phyloP scores from a whole-genome alignment of 768 basidiomycete species.

The Pholiota microspora region DNA sequence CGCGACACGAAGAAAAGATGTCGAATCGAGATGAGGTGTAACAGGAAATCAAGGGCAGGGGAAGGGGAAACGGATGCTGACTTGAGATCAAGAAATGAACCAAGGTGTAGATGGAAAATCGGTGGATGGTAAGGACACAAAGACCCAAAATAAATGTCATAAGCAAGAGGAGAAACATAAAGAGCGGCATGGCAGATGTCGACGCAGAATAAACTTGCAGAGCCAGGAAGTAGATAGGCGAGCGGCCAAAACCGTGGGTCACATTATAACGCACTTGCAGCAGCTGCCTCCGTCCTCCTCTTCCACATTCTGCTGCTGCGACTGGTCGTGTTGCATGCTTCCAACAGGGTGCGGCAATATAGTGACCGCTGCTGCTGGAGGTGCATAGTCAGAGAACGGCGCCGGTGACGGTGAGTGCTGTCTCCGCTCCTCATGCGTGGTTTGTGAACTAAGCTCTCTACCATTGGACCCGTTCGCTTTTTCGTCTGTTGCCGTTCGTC shows the following conservation, averaged over 20 bases:
- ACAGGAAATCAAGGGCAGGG: too few species aligned
- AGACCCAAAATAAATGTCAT: not conserved
- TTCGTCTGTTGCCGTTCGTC: slow-evolving; percentile 25
- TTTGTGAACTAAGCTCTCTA: not conserved
- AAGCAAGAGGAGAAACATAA: not conserved
- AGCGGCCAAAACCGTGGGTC: too few species aligned
- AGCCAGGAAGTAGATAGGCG: too few species aligned
- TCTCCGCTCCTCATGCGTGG: slow-evolving; percentile 18
- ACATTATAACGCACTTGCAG: slow-evolving; percentile 87
- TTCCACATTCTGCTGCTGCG: slow-evolving; percentile 27
- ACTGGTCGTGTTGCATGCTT: slow-evolving; percentile 25
- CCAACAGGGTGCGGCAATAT: too few species aligned
- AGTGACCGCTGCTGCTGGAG: slow-evolving; percentile 12
- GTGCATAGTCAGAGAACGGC: slow-evolving; percentile 65
- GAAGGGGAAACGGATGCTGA: not conserved
- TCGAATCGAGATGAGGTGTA: not conserved
- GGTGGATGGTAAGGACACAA: not conserved
- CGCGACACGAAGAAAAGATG: not conserved
- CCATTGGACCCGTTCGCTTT: too few species aligned
- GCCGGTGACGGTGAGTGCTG: slow-evolving; percentile 49
- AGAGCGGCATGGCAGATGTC: too few species aligned
- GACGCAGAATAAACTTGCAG: too few species aligned
- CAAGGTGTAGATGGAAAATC: not conserved
- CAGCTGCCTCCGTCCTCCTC: slow-evolving; percentile 60
- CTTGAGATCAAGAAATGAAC: not conserved